These are phyloP conservation scores for Nicotiana noctiflora DNA, from an alignment of 257 asterid genomes.

Conservation along the genomic window DNA sequence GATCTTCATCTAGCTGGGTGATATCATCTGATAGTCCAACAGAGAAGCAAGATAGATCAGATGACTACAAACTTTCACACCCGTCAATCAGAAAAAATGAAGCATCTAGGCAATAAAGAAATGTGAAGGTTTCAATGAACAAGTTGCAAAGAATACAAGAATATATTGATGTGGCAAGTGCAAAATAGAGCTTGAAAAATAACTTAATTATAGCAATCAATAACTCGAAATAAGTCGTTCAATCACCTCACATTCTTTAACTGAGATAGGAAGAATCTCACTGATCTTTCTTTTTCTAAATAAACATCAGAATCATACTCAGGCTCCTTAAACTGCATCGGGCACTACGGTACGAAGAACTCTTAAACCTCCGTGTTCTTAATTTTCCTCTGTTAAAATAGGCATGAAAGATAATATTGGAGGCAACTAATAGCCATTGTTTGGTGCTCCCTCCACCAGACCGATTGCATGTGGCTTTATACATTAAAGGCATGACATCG, in stretches of 20 bases:
- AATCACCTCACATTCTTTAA: not conserved
- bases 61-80: not conserved
- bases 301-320: not conserved
- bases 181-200: slow-evolving; percentile 1
- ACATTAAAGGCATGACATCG: not conserved
- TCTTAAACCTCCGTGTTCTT: not conserved
- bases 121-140: not conserved
- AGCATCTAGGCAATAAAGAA: not conserved
- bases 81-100: slow-evolving; percentile 11
- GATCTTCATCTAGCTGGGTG: slow-evolving; percentile 62
- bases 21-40: slow-evolving; percentile 66
- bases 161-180: not conserved
- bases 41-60: slow-evolving; percentile 15
- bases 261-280: not conserved
- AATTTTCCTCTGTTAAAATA: not conserved
- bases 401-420: not conserved
- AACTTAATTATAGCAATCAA: not conserved
- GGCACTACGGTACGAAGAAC: not conserved
- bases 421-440: not conserved
- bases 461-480: not conserved
- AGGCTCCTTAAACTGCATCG: not conserved
- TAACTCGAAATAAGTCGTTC: not conserved
- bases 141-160: not conserved
- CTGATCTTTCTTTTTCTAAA: not conserved
- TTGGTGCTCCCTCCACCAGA: not conserved